Base-by-base conservation (phyloP, 257 asterid genomes). In the Datura wrightii region DNA sequence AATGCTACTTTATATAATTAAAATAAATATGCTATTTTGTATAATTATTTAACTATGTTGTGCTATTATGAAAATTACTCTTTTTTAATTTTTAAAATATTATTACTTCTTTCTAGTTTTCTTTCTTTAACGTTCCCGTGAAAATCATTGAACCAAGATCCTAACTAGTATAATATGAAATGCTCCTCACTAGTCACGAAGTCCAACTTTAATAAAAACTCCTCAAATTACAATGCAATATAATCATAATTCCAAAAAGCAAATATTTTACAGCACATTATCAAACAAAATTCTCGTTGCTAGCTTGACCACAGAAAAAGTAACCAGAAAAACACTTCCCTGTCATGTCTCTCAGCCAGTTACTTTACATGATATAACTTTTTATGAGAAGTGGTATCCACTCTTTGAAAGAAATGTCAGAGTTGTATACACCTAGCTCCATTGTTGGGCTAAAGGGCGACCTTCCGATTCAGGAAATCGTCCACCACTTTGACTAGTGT, bases 381-480 rank as follows among this genome's bases (percentile, higher is more conserved):
- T 24, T 3, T 10, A 19, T 3, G 59, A 72, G 19, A 42, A 50
- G 39, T 8, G 24, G n/a, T 8, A 74, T 74, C 60, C 62, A 74
- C 24, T 48, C 10, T 50, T 24, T 14, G 4, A 24, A 48, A 74
- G 44, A 74, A 74, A 50, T 46, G 36, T 76, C 62, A 24, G 44
- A 76, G 44, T 76, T 76, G 82, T 76, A 13, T 50, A 76, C 24
- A 13, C 44, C 44, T 76, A 76, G 42, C 81, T 50, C 81, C 60
- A 76, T 74, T 13, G 62, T 24, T 50, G 62, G 8, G 62, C 24
- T 11, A 24, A 14, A 76, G 60, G 62, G 60, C 2, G 7, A 74
- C 60, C 24, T 74, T 74, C 80, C 46, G 41, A 37, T 11, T 66
- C 0, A 9, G 41, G 19, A 46, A 72, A 46, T 50, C 2, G 10